Conservation (phyloP, 139 green algal species). For the Picochlorum sp. region DNA sequence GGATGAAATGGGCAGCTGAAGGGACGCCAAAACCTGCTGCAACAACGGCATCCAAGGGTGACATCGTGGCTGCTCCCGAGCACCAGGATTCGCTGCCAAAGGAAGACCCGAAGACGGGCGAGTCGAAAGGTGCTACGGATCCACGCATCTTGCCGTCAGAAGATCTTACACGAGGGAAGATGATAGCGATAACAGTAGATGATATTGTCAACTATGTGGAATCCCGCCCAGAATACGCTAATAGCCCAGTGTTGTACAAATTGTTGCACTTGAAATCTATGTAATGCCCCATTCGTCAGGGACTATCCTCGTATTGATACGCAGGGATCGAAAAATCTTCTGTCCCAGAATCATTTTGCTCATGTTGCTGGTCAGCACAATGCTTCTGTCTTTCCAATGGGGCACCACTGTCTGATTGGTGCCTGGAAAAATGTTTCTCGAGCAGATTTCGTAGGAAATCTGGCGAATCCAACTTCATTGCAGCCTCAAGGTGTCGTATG, state of each 20-base stretch:
- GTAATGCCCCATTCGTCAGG: not conserved
- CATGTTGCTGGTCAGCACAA: not conserved
- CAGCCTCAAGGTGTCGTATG: conserved; percentile 8
- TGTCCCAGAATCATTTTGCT: not conserved
- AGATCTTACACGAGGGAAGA: not conserved
- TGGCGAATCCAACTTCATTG: not conserved
- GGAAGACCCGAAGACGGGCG: not conserved
- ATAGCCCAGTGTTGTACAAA: not conserved
- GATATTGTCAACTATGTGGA: not conserved
- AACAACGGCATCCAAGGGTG: not conserved
- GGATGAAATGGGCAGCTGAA: conserved; percentile 19
- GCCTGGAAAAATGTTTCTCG: not conserved
- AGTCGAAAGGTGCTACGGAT: not conserved
- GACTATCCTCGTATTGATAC: not conserved
- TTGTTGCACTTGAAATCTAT: not conserved
- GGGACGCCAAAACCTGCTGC: conserved; percentile 2
- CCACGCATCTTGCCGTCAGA: not conserved
- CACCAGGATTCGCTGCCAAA: not conserved
- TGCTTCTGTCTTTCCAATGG: not conserved
- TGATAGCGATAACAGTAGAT: not conserved
- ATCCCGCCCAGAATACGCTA: not conserved
- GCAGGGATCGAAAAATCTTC: not conserved
- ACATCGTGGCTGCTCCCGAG: not conserved
- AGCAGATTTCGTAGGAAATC: not conserved
- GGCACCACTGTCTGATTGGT: not conserved